Base-by-base conservation (phyloP, 2,329 filamentous ascomycete species). In the Aspergillus novofumigatus region DNA sequence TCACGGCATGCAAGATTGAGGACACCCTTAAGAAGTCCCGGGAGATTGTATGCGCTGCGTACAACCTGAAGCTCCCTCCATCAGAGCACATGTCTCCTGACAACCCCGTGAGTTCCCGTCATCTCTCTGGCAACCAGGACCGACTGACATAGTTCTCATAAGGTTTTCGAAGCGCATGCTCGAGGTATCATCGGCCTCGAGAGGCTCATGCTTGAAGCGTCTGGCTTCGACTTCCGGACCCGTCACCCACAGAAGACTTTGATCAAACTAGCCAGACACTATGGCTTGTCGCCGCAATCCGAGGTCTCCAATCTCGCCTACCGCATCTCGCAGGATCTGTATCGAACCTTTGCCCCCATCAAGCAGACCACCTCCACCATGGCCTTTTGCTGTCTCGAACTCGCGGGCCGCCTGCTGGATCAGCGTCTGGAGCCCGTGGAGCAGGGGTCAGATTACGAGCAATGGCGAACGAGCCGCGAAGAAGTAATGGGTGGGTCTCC, bases 21-120 rank as follows among this genome's bases (percentile, higher is more conserved):
- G 94, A 99, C 73, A 99, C 94, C 0, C 84, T 97, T 64, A 99
- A 99, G 77, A 97, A 97, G 78, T 96, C 91, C 3, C 86, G 85
- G 57, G 94, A 99, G 62, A 95, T 99, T 59, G 80, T 97, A 17
- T 95, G 91, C 57, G 92, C 92, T 1, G 88, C 91, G 25, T 91
- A 93, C 75, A 97, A 96, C 69, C 78, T 96, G 41, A 94, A 92
- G 75, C 83, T 80, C 75, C 69, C 84, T 67, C 64, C 87, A 76
- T 72, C 89, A 74, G 82, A 91, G 75, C 75, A 89, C 72, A 72
- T 87, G 41, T 88, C 88, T 20, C 84, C 90, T 3, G 93, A 97
- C 73, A 92, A 97, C 74, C 87, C 88, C 72, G 90, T 92, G 76
- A 58, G 81, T 48, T 45, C 29, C 47, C 44, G n/a, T 38, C 5